Conservation (phyloP, 2,329 filamentous ascomycete genomes). For the Ceratocystis lukuohia region DNA sequence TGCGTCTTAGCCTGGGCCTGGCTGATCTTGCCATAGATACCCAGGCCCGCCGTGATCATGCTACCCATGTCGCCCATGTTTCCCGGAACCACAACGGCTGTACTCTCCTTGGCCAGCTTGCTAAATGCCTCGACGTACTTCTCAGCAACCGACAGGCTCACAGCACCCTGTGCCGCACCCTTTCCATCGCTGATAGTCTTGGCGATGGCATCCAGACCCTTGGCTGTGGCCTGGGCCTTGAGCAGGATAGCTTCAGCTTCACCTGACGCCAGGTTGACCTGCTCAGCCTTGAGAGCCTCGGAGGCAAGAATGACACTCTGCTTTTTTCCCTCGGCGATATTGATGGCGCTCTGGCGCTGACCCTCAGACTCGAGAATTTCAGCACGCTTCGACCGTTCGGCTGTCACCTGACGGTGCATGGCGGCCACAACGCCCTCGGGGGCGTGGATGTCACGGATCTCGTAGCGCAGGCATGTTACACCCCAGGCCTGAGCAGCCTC, state of each 20-base stretch:
- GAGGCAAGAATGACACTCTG: slow-evolving; percentile 93
- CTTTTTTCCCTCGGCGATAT: slow-evolving; percentile 95
- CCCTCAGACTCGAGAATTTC: slow-evolving; percentile 97
- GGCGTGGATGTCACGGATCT: slow-evolving; percentile 96
- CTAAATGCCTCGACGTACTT: slow-evolving; percentile 95
- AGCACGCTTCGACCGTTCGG: slow-evolving; percentile 90
- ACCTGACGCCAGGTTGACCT: slow-evolving; percentile 85
- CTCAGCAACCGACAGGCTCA: slow-evolving; percentile 83
- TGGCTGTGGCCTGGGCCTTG: slow-evolving; percentile 72
- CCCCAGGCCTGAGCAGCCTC: slow-evolving; percentile 96
- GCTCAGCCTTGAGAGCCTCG: slow-evolving; percentile 76
- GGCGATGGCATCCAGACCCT: slow-evolving; percentile 77
- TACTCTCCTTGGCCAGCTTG: slow-evolving; percentile 87
- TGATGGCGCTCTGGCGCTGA: slow-evolving; percentile 94
- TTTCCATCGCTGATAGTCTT: slow-evolving; percentile 59
- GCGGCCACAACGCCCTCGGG: slow-evolving; percentile 86
- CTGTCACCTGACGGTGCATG: slow-evolving; percentile 97
- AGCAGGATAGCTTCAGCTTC: slow-evolving; percentile 87
- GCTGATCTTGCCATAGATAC: slow-evolving; percentile 87
- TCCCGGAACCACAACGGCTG: slow-evolving; percentile 85
- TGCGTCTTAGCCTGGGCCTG: slow-evolving; percentile 55
- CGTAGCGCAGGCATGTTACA: slow-evolving; percentile 88
- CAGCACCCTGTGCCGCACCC: slow-evolving; percentile 63
- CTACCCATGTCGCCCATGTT: slow-evolving; percentile 92
- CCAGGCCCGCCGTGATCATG: slow-evolving; percentile 93